Conservation (phyloP, 2,329 filamentous ascomycete species). For the Clonostachys byssicola region DNA sequence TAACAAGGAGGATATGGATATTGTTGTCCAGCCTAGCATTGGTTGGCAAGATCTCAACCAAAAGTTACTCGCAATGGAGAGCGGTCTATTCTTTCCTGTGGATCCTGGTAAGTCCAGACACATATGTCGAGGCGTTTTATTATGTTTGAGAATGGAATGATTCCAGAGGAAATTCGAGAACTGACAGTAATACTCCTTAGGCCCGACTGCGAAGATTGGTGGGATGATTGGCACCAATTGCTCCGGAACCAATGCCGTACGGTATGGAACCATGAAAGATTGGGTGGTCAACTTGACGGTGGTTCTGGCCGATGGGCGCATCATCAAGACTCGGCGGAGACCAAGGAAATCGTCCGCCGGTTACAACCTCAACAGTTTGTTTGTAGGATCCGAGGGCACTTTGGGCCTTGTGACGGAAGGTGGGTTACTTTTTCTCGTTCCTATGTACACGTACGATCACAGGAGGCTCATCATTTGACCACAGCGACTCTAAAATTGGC, state of each 20-base stretch:
- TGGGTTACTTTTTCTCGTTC: constrained; percentile 8
- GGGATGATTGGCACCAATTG: constrained; percentile 81
- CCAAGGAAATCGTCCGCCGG: constrained; percentile 78
- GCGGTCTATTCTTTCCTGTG: constrained; percentile 84
- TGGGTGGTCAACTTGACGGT: constrained; percentile 83
- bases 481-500: constrained; percentile 72
- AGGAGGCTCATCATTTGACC: neutral
- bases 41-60: constrained; percentile 91
- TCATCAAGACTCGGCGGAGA: constrained; percentile 76
- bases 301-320: constrained; percentile 71
- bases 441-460: too few relatives aligned
- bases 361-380: constrained; percentile 77
- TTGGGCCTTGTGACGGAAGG: constrained; percentile 75
- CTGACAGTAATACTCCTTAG: constrained; percentile 15
- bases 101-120: constrained; percentile 64
- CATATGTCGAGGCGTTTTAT: neutral
- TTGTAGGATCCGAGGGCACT: constrained; percentile 79
- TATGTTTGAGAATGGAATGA: too few relatives aligned
- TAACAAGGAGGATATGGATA: constrained; percentile 85
- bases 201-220: constrained; percentile 68
- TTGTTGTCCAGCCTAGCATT: constrained; percentile 86
- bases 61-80: constrained; percentile 60
- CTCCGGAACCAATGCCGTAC: constrained; percentile 74
- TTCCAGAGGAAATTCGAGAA: neutral
- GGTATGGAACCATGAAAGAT: constrained; percentile 84